These are phyloP conservation scores for Neurospora sp. DNA, from an alignment of 495 filamentous ascomycete genomes.

Conservation along the genomic window DNA sequence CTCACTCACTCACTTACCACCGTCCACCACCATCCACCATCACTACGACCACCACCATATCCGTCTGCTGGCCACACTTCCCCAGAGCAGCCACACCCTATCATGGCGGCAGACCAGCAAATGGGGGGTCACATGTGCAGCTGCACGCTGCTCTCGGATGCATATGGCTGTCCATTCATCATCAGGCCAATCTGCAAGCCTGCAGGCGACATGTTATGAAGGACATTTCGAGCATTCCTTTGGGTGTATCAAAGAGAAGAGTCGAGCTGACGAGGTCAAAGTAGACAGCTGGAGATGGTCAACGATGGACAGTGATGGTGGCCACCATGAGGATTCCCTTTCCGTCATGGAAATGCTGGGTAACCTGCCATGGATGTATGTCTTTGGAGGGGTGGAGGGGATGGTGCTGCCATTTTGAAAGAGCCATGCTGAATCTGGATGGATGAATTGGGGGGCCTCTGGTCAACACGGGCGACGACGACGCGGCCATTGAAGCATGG, in stretches of 20 bases:
- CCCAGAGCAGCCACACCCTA: slow-evolving; percentile 19
- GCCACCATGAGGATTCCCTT: neutral
- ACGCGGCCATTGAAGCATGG: neutral
- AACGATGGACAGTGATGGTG: neutral
- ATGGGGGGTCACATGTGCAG: slow-evolving; percentile 26
- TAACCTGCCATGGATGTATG: neutral
- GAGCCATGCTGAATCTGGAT: neutral
- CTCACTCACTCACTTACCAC: neutral
- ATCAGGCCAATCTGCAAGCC: slow-evolving; percentile 4
- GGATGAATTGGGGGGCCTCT: neutral
- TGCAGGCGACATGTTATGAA: slow-evolving; percentile 18
- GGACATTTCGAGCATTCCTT: slow-evolving; percentile 7
- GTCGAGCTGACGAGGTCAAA: neutral
- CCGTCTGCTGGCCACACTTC: slow-evolving; percentile 6
- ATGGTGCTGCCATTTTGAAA: neutral
- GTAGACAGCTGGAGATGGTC: neutral
- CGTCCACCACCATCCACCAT: neutral
- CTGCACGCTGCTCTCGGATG: slow-evolving; percentile 22
- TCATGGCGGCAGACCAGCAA: slow-evolving; percentile 16
- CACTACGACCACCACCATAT: neutral
- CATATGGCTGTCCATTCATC: slow-evolving; percentile 22
- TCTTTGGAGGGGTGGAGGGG: neutral
- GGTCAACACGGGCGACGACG: neutral
- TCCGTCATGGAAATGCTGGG: neutral
- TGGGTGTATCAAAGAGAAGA: neutral